A percentile compares a stretch with the other conserved stretches of the same genome.
Evolutionary conservation across 768 basidiomycete species (phyloP).

Genomic region (Lentinus tigrinus): DNA sequence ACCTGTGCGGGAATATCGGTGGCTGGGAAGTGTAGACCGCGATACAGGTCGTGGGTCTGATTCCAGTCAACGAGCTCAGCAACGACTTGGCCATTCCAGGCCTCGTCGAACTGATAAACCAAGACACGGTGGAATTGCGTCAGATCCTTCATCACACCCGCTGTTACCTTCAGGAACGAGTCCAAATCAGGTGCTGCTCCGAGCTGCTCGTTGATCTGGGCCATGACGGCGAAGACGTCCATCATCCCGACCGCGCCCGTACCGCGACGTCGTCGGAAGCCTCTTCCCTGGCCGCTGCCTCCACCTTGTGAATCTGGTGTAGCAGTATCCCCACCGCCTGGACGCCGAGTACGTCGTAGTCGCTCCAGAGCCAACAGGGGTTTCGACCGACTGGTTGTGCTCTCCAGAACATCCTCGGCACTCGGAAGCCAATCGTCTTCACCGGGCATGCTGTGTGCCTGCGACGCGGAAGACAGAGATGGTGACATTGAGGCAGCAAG

Average conservation of each 20-base stretch:
- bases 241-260: slow-evolving; percentile 52
- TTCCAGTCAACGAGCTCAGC: slow-evolving; percentile 81
- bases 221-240: slow-evolving; percentile 77
- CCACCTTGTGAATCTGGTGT: neutral
- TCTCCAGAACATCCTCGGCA: slow-evolving; percentile 63
- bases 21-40: slow-evolving; percentile 71
- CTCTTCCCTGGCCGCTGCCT: slow-evolving; percentile 7
- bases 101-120: slow-evolving; percentile 80
- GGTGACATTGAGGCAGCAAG: neutral
- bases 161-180: slow-evolving; percentile 68
- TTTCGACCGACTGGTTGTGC: slow-evolving; percentile 65
- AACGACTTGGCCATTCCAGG: slow-evolving; percentile 78
- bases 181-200: slow-evolving; percentile 64
- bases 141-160: slow-evolving; percentile 73
- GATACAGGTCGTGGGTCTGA: slow-evolving; percentile 69
- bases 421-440: slow-evolving; percentile 43
- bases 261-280: slow-evolving; percentile 21
- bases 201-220: slow-evolving; percentile 81
- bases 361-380: slow-evolving; percentile 72
- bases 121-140: slow-evolving; percentile 81
- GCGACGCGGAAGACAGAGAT: slow-evolving; percentile 5
- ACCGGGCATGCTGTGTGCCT: slow-evolving; percentile 20
- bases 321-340: neutral
- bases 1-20: slow-evolving; percentile 69
- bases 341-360: slow-evolving; percentile 47